These are phyloP conservation scores for Cornus suecica DNA, from an alignment of 148 eudicot species.

Conservation along the genomic window DNA sequence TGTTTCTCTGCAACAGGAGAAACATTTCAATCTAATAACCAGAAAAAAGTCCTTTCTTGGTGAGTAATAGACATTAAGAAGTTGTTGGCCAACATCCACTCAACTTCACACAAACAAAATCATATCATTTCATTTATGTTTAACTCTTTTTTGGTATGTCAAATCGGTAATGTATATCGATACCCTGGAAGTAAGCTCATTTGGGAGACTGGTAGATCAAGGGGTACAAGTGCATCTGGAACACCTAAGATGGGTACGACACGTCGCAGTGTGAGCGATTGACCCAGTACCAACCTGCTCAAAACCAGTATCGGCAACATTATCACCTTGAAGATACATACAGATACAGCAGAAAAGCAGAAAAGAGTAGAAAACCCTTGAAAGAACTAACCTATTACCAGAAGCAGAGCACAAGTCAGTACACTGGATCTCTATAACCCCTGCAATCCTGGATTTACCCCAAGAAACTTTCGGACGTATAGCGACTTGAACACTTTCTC, in stretches of 20 bases:
- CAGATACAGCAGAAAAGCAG: not conserved
- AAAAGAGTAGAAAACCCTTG: not conserved
- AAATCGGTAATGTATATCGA: not conserved
- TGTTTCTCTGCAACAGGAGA: constrained; percentile 71
- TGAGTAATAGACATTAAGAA: constrained; percentile 2
- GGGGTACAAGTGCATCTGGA: constrained; percentile 99
- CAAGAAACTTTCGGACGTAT: constrained; percentile 93
- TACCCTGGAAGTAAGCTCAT: constrained; percentile 81
- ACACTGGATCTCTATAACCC: constrained; percentile 77
- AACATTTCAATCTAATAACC: constrained; percentile 20
- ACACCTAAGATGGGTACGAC: constrained; percentile 91
- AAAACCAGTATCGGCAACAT: constrained; percentile 10
- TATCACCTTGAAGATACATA: not conserved
- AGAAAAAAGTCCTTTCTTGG: no score
- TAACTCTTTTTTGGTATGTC: not conserved
- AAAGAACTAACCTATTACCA: constrained; percentile 78
- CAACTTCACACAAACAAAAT: not conserved
- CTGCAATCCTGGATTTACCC: constrained; percentile 70
- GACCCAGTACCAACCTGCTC: constrained; percentile 67
- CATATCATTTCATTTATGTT: not conserved
- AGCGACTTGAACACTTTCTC: constrained; percentile 94
- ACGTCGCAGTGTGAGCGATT: constrained; percentile 67
- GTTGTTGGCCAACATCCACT: not conserved
- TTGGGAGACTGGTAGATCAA: constrained; percentile 72
- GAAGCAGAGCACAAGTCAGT: constrained; percentile 71